These are phyloP conservation scores for Penicillium paneum DNA, from an alignment of 2,329 filamentous ascomycete species.

Conservation along the genomic window DNA sequence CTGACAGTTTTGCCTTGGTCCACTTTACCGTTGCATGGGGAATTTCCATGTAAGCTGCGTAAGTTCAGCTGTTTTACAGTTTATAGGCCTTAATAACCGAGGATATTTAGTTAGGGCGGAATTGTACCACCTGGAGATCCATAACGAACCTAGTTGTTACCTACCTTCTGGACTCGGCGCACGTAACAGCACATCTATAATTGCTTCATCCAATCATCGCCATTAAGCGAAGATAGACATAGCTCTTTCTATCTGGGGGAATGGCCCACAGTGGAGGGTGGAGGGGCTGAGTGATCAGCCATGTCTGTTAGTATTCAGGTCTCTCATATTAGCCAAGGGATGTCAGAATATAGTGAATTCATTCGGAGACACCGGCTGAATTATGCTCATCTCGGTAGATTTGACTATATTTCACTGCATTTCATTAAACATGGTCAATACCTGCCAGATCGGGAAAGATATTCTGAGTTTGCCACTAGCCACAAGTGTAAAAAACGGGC, in stretches of 20 bases:
- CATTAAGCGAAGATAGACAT: constrained; percentile 1
- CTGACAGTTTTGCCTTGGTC: constrained; percentile 1
- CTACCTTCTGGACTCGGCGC: constrained; percentile 4
- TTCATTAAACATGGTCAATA: too few relatives aligned
- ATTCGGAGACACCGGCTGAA: too few relatives aligned
- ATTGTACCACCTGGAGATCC: neutral
- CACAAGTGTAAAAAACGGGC: constrained; percentile 1
- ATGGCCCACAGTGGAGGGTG: constrained; percentile 9
- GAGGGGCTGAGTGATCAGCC: neutral
- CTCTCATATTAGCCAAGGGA: too few relatives aligned
- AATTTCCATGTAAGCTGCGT: neutral
- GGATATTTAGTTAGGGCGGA: neutral
- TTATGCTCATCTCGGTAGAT: too few relatives aligned
- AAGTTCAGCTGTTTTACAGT: neutral
- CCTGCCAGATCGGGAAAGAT: neutral
- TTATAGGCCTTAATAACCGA: neutral
- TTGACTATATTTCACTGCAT: too few relatives aligned
- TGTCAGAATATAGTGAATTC: neutral
- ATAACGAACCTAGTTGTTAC: neutral
- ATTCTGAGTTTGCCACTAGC: constrained; percentile 15
- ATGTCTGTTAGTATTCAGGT: neutral
- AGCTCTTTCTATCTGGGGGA: neutral
- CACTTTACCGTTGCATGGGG: neutral
- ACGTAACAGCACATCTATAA: neutral
- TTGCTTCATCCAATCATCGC: neutral